Percentiles rank a stretch among this genome's conserved stretches.
Evolutionary conservation across 768 basidiomycete genomes (phyloP).

Genomic region (Collybiopsis luxurians): DNA sequence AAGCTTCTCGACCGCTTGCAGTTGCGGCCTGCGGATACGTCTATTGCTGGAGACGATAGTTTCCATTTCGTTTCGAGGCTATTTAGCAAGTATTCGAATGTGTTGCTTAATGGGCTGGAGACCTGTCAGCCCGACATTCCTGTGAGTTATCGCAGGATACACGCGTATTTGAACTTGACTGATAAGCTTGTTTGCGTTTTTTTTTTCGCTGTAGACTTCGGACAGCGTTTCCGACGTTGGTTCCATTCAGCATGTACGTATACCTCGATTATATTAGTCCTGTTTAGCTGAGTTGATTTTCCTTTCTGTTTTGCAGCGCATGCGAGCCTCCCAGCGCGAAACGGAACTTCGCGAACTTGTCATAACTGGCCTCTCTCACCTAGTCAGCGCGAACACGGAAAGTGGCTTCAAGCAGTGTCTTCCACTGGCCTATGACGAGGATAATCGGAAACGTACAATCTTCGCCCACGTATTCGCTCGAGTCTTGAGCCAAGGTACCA

Average conservation of each 20-base stretch:
- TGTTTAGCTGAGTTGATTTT: background rate
- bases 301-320: constrained; percentile 29
- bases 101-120: constrained; percentile 62
- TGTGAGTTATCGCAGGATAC: no score
- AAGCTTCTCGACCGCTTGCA: constrained; percentile 74
- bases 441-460: constrained; percentile 67
- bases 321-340: constrained; percentile 45
- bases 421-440: constrained; percentile 70
- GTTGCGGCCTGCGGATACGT: constrained; percentile 52
- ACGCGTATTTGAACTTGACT: no score
- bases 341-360: constrained; percentile 72
- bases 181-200: background rate
- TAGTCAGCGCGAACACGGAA: constrained; percentile 83
- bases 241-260: constrained; percentile 43
- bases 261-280: background rate
- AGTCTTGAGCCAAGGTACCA: constrained; percentile 77
- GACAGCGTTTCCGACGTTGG: constrained; percentile 50
- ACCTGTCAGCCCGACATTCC: constrained; percentile 43
- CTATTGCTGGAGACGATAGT: constrained; percentile 58
- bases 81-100: constrained; percentile 74
- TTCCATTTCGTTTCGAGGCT: constrained; percentile 71
- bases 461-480: constrained; percentile 84
- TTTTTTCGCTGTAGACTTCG: constrained; percentile 28
- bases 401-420: constrained; percentile 89
- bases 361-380: constrained; percentile 75